phyloP scores from a whole-genome alignment of 805 yeast genomes.

The Ogataea methylovora region DNA sequence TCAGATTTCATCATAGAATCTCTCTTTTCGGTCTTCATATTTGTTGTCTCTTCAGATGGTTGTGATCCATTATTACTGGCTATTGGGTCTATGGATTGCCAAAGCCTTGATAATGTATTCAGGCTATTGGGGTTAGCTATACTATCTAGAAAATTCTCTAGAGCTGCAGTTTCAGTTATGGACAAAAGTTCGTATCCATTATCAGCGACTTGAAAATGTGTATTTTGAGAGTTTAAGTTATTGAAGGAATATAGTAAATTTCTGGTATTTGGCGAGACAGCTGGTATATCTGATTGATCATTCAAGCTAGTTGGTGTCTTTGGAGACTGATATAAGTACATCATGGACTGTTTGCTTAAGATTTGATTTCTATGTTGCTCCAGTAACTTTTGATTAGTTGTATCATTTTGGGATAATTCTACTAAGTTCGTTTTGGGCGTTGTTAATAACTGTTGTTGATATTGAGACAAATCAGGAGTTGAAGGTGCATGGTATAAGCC shows the following conservation, averaged over 20 bases:
- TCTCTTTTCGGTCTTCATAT: no score
- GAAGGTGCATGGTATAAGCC: no score
- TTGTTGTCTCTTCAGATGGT: no score
- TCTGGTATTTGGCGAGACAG: slow-evolving; percentile 24
- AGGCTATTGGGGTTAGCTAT: slow-evolving; percentile 26
- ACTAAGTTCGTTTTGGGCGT: no score
- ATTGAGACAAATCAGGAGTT: no score
- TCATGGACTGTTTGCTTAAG: slow-evolving; percentile 7
- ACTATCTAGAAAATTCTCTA: slow-evolving; percentile 28
- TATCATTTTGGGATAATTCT: not conserved
- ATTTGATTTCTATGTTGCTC: slow-evolving; percentile 14
- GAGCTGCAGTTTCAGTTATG: slow-evolving; percentile 25
- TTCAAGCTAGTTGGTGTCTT: not conserved
- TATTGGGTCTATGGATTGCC: slow-evolving; percentile 26
- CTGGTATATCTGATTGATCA: not conserved
- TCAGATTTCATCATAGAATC: no score
- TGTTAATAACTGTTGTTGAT: no score
- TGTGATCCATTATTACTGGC: not conserved
- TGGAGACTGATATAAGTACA: slow-evolving; percentile 4
- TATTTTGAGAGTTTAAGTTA: slow-evolving; percentile 12
- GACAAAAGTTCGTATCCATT: slow-evolving; percentile 21
- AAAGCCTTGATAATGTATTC: slow-evolving; percentile 20
- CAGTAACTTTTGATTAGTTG: slow-evolving; percentile 2
- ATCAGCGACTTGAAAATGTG: not conserved
- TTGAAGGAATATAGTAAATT: slow-evolving; percentile 22